Evolutionary conservation across 352 stramenopile genomes (phyloP).

Genomic region (Pythium brachiatum): DNA sequence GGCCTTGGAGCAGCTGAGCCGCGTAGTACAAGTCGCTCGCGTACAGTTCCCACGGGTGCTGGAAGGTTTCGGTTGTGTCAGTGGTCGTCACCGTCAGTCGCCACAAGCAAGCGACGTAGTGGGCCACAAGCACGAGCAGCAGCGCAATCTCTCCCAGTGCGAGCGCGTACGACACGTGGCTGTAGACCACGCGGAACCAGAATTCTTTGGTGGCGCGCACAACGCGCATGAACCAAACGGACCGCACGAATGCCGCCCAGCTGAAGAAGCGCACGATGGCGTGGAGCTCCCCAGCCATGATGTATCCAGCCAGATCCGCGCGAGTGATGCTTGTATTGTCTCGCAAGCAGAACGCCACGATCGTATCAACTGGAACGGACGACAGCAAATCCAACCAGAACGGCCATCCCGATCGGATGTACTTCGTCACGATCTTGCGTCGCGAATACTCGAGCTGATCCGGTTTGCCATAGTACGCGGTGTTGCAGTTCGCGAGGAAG

Average conservation of each 20-base stretch:
- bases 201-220: conserved; percentile 23
- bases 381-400: conserved; percentile 24
- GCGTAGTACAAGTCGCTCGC: conserved; percentile 18
- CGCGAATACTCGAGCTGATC: conserved; percentile 21
- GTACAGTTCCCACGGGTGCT: conserved; percentile 22
- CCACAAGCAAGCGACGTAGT: conserved; percentile 36
- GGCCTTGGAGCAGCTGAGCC: conserved; percentile 20
- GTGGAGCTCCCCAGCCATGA: conserved; percentile 13
- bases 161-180: conserved; percentile 19
- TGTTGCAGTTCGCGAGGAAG: conserved; percentile 24
- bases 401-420: conserved; percentile 15
- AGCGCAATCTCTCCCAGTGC: conserved; percentile 23
- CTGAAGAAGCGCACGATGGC: conserved; percentile 19
- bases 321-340: not conserved
- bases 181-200: conserved; percentile 21
- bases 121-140: conserved; percentile 28
- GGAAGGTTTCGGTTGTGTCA: not conserved
- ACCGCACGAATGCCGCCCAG: conserved; percentile 19
- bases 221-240: conserved; percentile 23
- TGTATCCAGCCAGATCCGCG: not conserved
- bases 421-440: conserved; percentile 15
- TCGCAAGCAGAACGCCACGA: conserved; percentile 9
- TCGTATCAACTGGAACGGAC: conserved; percentile 21
- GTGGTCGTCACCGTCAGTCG: conserved; percentile 18
- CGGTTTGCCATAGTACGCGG: conserved; percentile 16